Evolutionary conservation across 2,329 filamentous ascomycete genomes (phyloP).

Genomic region (Penicillium sp.): DNA sequence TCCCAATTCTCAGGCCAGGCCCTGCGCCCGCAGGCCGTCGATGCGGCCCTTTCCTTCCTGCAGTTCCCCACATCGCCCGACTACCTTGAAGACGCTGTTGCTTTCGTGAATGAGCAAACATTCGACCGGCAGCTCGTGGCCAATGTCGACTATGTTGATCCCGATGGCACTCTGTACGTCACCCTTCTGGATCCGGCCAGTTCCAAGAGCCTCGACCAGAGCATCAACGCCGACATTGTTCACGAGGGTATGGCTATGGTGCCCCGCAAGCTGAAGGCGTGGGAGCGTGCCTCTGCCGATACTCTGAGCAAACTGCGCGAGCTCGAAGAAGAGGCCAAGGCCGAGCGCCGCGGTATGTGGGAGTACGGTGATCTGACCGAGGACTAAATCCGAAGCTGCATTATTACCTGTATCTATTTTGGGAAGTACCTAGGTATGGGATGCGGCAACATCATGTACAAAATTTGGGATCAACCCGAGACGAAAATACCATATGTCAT

Average conservation of each 20-base stretch:
- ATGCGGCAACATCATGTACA: conserved; percentile 16
- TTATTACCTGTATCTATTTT: conserved; percentile 5
- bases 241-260: conserved; percentile 84
- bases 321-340: conserved; percentile 73
- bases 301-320: conserved; percentile 68
- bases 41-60: conserved; percentile 80
- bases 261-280: conserved; percentile 81
- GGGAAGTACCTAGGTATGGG: not conserved
- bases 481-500: conserved; percentile 4
- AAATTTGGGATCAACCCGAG: conserved; percentile 9
- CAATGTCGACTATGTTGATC: conserved; percentile 79
- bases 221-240: conserved; percentile 84
- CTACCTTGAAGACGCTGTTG: conserved; percentile 76
- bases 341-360: conserved; percentile 82
- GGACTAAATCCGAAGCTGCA: conserved; percentile 52
- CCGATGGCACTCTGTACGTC: conserved; percentile 77
- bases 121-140: conserved; percentile 76
- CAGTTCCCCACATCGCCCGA: conserved; percentile 79
- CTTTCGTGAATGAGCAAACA: conserved; percentile 69
- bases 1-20: conserved; percentile 74
- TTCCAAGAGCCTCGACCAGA: conserved; percentile 63
- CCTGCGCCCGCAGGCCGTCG: conserved; percentile 79
- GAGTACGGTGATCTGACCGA: conserved; percentile 97
- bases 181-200: conserved; percentile 77
- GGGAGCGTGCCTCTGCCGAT: conserved; percentile 73